Percentiles rank a stretch among this genome's conserved stretches.
phyloP scores from a whole-genome alignment of 371 early-diverging fungal genomes.

The Apophysomyces sp. region DNA sequence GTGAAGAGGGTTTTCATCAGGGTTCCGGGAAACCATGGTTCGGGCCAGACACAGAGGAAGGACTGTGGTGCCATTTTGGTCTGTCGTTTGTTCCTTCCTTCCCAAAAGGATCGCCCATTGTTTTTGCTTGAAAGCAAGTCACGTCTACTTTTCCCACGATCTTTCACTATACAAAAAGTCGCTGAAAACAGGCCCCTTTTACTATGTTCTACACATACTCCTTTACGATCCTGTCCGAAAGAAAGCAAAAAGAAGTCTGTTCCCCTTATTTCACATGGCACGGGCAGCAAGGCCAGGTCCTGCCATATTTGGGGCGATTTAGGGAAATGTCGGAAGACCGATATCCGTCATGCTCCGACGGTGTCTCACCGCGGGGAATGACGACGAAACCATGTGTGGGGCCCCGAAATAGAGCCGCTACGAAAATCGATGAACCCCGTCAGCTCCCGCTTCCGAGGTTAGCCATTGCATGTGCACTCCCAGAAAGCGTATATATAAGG shows the following conservation, averaged over 20 bases:
- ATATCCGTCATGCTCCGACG: constrained; percentile 1
- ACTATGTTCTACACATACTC: neutral
- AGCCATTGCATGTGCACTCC: neutral
- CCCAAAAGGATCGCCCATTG: constrained; percentile 1
- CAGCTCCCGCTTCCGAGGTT: constrained; percentile 3
- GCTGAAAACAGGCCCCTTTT: neutral
- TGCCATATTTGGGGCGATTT: neutral
- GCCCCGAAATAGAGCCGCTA: constrained; percentile 2
- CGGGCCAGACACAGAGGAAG: neutral
- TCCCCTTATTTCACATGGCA: neutral
- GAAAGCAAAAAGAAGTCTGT: neutral
- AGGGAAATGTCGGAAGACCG: constrained; percentile 1
- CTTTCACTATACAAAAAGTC: neutral
- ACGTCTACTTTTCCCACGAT: neutral
- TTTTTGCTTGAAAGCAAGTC: neutral
- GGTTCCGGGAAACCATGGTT: neutral
- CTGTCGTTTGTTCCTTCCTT: neutral
- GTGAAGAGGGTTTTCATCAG: neutral
- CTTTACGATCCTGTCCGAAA: neutral
- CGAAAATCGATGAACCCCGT: constrained; percentile 2
- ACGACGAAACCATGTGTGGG: constrained; percentile 2
- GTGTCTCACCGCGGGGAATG: neutral
- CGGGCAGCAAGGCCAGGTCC: neutral
- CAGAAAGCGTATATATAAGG: neutral
- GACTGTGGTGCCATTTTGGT: neutral